These are phyloP conservation scores for Vitis rupestris DNA, from an alignment of 164 flowering plant species.

Conservation along the genomic window DNA sequence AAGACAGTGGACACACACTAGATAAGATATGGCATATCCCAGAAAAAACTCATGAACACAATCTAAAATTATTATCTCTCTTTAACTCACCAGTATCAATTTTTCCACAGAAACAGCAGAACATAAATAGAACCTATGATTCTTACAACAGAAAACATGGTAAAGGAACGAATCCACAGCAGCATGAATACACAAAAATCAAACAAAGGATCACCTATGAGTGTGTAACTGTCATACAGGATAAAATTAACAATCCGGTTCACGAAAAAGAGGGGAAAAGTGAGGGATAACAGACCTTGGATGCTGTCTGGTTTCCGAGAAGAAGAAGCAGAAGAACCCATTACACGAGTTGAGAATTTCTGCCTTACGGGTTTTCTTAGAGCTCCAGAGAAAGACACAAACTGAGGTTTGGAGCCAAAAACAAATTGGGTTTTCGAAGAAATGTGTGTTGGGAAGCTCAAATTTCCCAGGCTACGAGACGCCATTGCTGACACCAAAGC, in stretches of 20 bases:
- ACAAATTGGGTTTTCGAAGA: constrained; percentile 13
- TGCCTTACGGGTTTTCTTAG: constrained; percentile 5
- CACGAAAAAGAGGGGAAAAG: background rate
- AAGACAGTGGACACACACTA: too few relatives aligned
- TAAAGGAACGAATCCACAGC: background rate
- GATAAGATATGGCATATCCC: background rate
- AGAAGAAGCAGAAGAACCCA: constrained; percentile 56
- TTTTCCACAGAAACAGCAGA: background rate
- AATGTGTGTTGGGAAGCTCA: constrained; percentile 11
- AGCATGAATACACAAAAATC: too few relatives aligned
- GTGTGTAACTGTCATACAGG: too few relatives aligned
- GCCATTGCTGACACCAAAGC: constrained; percentile 18
- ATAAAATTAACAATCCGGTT: background rate
- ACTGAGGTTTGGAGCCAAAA: constrained; percentile 13
- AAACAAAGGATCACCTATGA: too few relatives aligned
- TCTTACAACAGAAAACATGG: background rate
- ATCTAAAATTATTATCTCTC: background rate
- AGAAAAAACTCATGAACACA: background rate
- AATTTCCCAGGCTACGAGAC: constrained; percentile 7
- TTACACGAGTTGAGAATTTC: constrained; percentile 25
- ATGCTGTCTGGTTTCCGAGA: constrained; percentile 40
- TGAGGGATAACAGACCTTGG: constrained; percentile 31
- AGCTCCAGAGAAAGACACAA: constrained; percentile 7
- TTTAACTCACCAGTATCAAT: background rate
- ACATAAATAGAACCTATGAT: background rate